These are phyloP conservation scores for Sclerotinia sclerotiorum DNA, from an alignment of 2,329 filamentous ascomycete genomes.

Conservation along the genomic window DNA sequence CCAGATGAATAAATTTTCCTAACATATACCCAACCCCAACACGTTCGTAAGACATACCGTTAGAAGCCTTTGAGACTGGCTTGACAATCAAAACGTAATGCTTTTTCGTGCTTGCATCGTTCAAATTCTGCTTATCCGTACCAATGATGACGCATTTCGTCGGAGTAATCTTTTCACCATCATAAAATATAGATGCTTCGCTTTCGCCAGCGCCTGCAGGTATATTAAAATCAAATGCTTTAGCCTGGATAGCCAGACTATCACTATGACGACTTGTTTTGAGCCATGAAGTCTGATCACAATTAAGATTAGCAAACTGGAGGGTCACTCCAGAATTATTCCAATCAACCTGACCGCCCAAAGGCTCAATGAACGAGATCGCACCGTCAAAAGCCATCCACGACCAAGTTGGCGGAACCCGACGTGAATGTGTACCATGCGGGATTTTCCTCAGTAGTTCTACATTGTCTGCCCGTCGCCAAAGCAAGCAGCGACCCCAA, in stretches of 20 bases:
- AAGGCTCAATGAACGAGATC: slow-evolving; percentile 15
- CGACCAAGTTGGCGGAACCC: slow-evolving; percentile 11
- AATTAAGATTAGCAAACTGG: neutral
- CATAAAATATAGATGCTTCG: neutral
- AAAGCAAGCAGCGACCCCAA: slow-evolving; percentile 18
- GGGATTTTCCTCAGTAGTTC: neutral
- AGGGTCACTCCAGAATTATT: neutral
- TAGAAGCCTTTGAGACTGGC: neutral
- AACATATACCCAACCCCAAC: neutral
- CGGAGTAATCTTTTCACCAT: neutral
- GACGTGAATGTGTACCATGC: neutral
- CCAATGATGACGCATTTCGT: slow-evolving; percentile 6
- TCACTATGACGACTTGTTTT: neutral
- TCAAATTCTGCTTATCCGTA: neutral
- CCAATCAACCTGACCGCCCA: neutral
- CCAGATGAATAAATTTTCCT: neutral
- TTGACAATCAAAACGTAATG: slow-evolving; percentile 16
- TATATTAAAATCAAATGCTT: neutral
- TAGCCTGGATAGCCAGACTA: slow-evolving; percentile 5
- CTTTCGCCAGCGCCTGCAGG: neutral
- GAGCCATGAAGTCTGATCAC: slow-evolving; percentile 14
- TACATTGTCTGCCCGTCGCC: neutral
- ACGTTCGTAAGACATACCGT: neutral
- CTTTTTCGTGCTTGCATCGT: neutral
- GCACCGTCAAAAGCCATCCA: slow-evolving; percentile 21